Percentiles rank a stretch among this genome's conserved stretches.
phyloP scores from a whole-genome alignment of 352 stramenopile genomes.

The Phytophthora uliginosa region DNA sequence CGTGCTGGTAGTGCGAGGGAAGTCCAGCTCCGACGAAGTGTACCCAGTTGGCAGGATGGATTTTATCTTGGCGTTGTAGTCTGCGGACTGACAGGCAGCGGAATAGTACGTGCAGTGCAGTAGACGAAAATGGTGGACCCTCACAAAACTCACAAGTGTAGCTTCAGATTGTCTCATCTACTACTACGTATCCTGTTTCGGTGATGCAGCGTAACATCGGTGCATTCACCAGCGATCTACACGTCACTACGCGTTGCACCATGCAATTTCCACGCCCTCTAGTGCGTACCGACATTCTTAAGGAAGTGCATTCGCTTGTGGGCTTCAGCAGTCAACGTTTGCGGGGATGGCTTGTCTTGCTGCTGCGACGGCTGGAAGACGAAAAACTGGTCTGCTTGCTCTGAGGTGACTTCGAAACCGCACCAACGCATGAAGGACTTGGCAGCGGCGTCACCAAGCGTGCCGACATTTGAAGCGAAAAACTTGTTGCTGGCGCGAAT shows the following conservation, averaged over 20 bases:
- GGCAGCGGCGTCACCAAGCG: slow-evolving; percentile 25
- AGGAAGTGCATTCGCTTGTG: slow-evolving; percentile 45
- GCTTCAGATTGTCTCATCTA: slow-evolving; percentile 37
- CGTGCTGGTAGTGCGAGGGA: not conserved
- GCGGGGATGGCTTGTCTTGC: slow-evolving; percentile 6
- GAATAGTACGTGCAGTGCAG: not conserved
- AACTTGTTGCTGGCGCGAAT: slow-evolving; percentile 83
- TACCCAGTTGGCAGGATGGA: slow-evolving; percentile 32
- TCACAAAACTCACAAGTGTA: slow-evolving; percentile 1
- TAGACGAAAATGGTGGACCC: slow-evolving; percentile 25
- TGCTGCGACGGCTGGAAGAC: slow-evolving; percentile 35
- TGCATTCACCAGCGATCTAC: not conserved
- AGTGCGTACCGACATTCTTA: slow-evolving; percentile 37
- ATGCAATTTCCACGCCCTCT: slow-evolving; percentile 24
- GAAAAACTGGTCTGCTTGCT: slow-evolving; percentile 55
- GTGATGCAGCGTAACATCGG: slow-evolving; percentile 4
- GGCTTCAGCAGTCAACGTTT: slow-evolving; percentile 34
- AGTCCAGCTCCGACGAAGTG: slow-evolving; percentile 11
- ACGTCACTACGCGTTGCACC: slow-evolving; percentile 15
- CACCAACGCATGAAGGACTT: slow-evolving; percentile 61
- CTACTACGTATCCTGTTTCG: slow-evolving; percentile 33
- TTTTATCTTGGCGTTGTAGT: slow-evolving; percentile 15
- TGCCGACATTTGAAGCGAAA: slow-evolving; percentile 64
- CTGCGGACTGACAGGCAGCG: not conserved
- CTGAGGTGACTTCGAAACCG: slow-evolving; percentile 45